Conservation (phyloP, 768 basidiomycete genomes). For the Tricholoma saponaceum region DNA sequence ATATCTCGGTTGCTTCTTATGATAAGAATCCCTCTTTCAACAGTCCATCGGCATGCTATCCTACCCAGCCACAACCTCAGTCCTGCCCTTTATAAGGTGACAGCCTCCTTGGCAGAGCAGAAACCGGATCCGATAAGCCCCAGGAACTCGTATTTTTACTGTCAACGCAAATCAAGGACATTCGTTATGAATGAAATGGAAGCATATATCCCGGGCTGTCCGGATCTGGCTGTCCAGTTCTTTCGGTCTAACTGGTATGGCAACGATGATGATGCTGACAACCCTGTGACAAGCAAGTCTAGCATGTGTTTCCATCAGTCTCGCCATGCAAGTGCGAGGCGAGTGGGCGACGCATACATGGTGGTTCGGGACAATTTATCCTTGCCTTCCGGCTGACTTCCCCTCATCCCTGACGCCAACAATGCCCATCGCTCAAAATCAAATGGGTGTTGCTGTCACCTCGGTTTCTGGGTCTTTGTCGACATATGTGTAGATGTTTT, state of each 20-base stretch:
- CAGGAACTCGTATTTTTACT: not conserved
- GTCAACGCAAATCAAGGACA: not conserved
- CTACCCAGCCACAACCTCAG: not conserved
- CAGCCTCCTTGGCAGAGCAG: not conserved
- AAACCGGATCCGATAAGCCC: not conserved
- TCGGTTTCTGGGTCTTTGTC: no score
- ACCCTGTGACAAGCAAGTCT: not conserved
- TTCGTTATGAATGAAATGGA: not conserved
- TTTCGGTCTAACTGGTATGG: not conserved
- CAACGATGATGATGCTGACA: no score
- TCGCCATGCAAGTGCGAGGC: not conserved
- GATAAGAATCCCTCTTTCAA: not conserved
- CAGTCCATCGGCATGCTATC: not conserved
- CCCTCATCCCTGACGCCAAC: not conserved
- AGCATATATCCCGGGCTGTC: not conserved
- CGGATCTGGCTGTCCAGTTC: not conserved
- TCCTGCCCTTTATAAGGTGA: not conserved
- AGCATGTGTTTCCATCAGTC: not conserved
- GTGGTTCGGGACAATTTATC: not conserved
- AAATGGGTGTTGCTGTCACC: not conserved
- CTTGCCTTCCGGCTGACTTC: not conserved
- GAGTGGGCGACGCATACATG: not conserved
- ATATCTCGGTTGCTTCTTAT: not conserved
- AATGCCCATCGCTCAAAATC: not conserved
- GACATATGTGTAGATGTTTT: no score